A percentile compares a stretch with the other conserved stretches of the same genome.
These are phyloP conservation scores for Agaricales sp. DNA, from an alignment of 1,284 basidiomycete genomes.

Conservation along the genomic window DNA sequence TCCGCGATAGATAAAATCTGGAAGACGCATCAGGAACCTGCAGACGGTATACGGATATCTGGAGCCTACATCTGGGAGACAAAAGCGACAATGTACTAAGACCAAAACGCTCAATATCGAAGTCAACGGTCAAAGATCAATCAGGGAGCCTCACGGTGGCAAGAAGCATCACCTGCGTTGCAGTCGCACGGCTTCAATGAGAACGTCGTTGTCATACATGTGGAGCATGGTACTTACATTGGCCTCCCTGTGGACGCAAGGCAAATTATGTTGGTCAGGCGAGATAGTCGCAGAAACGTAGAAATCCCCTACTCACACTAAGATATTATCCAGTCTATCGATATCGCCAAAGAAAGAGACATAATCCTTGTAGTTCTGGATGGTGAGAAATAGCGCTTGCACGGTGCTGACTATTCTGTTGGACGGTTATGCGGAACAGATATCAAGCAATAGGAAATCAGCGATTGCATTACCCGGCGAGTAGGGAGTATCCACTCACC, in stretches of 20 bases:
- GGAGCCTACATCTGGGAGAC: background rate
- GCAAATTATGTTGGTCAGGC: background rate
- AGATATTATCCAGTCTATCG: background rate
- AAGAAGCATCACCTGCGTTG: background rate
- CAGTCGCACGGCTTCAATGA: too few species aligned
- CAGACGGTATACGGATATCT: too few species aligned
- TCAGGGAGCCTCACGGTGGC: background rate
- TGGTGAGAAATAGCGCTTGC: background rate
- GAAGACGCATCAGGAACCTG: background rate
- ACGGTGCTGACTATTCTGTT: background rate
- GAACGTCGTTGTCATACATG: too few species aligned
- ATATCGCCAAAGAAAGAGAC: background rate
- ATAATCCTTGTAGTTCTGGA: background rate
- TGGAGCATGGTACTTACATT: background rate
- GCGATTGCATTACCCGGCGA: too few species aligned
- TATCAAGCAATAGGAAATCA: too few species aligned
- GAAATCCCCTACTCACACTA: background rate
- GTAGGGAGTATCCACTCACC: background rate
- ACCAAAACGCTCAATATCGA: too few species aligned
- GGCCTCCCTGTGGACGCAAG: background rate
- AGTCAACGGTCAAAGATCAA: too few species aligned
- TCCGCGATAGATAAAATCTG: background rate
- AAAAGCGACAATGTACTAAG: background rate
- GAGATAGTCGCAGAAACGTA: background rate
- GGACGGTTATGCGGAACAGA: too few species aligned